Percentiles rank a stretch among this genome's conserved stretches.
phyloP scores from a whole-genome alignment of 371 early-diverging fungal species.

The Saksenaea oblongispora region DNA sequence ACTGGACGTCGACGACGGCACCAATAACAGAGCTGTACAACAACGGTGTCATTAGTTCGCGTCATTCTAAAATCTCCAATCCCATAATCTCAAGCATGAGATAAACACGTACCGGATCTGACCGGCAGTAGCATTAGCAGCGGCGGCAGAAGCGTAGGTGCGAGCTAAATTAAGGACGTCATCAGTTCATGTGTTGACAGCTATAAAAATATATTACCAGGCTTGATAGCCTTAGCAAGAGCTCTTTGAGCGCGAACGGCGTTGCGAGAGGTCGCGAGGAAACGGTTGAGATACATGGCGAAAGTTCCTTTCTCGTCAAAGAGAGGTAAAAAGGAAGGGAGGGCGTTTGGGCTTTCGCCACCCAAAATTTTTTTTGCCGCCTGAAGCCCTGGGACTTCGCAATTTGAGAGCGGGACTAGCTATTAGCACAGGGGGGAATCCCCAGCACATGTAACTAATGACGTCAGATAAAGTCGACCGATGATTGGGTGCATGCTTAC shows the following conservation, averaged over 20 bases:
- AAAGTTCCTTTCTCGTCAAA: not conserved
- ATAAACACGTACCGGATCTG: conserved; percentile 42
- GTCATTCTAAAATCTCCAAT: not conserved
- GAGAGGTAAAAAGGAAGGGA: not conserved
- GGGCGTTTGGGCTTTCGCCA: not conserved
- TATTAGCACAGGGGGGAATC: too few species aligned
- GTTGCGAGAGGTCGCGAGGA: conserved; percentile 24
- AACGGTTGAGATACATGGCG: conserved; percentile 20
- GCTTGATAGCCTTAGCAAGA: conserved; percentile 18
- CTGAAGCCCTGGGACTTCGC: too few species aligned
- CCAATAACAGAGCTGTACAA: conserved; percentile 79
- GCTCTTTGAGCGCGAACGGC: conserved; percentile 27
- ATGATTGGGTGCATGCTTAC: too few species aligned
- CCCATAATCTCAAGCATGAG: not conserved
- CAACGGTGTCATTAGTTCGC: not conserved
- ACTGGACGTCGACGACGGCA: conserved; percentile 98
- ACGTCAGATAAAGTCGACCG: too few species aligned
- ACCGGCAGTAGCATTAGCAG: conserved; percentile 23
- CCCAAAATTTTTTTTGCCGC: not conserved
- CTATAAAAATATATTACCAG: not conserved
- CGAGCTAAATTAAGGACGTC: conserved; percentile 2
- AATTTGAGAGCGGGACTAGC: too few species aligned
- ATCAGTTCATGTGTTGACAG: not conserved
- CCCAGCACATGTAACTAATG: too few species aligned
- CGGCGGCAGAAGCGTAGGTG: conserved; percentile 31